phyloP scores from a whole-genome alignment of 257 asterid species.

The Cordia subcordata region DNA sequence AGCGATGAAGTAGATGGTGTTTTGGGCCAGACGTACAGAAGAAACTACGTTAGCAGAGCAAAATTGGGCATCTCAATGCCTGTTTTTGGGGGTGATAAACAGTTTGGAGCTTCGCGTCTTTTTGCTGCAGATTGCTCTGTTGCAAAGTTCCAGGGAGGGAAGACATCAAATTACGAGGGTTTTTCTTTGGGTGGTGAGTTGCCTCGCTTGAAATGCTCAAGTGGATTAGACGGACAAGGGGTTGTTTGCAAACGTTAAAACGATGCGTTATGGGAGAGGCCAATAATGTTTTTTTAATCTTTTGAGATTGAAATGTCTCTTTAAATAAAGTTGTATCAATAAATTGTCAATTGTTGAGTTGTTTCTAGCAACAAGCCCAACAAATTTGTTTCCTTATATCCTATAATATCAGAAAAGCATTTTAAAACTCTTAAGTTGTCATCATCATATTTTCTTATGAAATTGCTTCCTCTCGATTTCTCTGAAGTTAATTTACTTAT shows the following conservation, averaged over 20 bases:
- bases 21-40: conserved; percentile 18
- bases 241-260: conserved; percentile 9
- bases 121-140: conserved; percentile 13
- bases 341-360: too few species aligned
- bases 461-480: too few species aligned
- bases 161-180: not conserved
- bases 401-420: too few species aligned
- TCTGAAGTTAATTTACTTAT: too few species aligned
- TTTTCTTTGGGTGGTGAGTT: conserved; percentile 2
- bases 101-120: conserved; percentile 8
- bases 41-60: conserved; percentile 13
- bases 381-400: too few species aligned
- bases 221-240: conserved; percentile 7
- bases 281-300: too few species aligned
- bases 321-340: too few species aligned
- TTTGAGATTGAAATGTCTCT: not conserved
- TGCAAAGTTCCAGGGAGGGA: conserved; percentile 7
- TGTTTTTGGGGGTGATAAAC: conserved; percentile 12
- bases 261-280: too few species aligned
- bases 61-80: conserved; percentile 22
- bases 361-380: too few species aligned
- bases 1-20: conserved; percentile 15
- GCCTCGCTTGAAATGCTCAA: conserved; percentile 16
- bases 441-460: too few species aligned
- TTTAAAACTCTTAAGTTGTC: too few species aligned